Base-by-base conservation (phyloP, 2,329 filamentous ascomycete species). In the Hypoxylon sp. region DNA sequence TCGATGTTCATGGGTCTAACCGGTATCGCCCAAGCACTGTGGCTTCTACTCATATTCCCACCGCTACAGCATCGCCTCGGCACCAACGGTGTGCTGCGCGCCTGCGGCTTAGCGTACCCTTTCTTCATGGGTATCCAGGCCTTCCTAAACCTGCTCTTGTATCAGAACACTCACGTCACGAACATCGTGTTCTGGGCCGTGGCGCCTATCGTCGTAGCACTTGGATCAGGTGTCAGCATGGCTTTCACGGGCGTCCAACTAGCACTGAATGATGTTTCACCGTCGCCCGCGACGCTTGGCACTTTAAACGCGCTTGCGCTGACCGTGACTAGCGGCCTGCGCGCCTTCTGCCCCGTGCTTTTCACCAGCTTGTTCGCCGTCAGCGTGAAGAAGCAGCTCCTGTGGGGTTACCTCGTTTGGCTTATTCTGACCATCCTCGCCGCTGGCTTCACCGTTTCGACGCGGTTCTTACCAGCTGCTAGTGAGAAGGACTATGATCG, bases 41-140 rank as follows among this genome's bases (percentile, higher is more conserved):
- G 92, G 91, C 85, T 93, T 1, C 82, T 95, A 0, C 68, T 93
- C 13, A 81, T 85, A 32, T 94, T 95, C 75, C 91, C 92, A 0
- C 80, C 83, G 0, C 77, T 95, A 1, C 92, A 95, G 74, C 81
- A 79, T 36, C 86, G 86, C 19, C 77, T 89, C 21, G 91, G 92
- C 9, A 94, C 91, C 5, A 89, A 88, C 23, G 86, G 84, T 3
- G 81, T 94, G 0, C 80, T 95, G 66, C 84, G 85, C 4, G 70
- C 80, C 7, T 92, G 90, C 75, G 85, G 84, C 0, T 70, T 75
- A 32, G 80, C 75, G 0, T 94, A 91, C 80, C 91, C 92, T 0
- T 74, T 89, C 53, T 90, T 93, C 75, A 90, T 93, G 75, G 75
- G 78, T 0, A 17, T 79, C 10, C 82, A 80, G 57, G 88, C 90